These are phyloP conservation scores for Aspergillus olivimuriae DNA, from an alignment of 495 filamentous ascomycete genomes.

Conservation along the genomic window DNA sequence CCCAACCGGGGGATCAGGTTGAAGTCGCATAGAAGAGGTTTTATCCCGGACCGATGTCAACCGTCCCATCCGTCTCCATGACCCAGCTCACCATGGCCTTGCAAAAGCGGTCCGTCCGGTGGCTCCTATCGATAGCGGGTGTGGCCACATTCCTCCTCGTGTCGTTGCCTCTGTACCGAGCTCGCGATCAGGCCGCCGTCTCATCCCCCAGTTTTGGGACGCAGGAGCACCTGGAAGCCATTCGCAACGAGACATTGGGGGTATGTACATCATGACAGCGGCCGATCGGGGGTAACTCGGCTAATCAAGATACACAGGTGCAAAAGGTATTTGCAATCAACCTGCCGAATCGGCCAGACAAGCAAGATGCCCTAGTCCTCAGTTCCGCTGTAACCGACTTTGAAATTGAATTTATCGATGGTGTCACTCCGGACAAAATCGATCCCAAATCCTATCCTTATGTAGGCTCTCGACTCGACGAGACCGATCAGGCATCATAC, in stretches of 20 bases:
- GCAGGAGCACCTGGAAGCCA: slow-evolving; percentile 1
- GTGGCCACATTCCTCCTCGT: neutral
- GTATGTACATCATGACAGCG: slow-evolving; percentile 2
- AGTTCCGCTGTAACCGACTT: slow-evolving; percentile 46
- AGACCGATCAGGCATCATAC: neutral
- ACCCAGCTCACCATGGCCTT: neutral
- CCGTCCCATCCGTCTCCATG: neutral
- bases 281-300: neutral
- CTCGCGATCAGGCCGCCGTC: neutral
- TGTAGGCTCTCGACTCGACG: slow-evolving; percentile 8
- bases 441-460: slow-evolving; percentile 19
- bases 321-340: slow-evolving; percentile 54
- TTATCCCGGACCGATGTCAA: neutral
- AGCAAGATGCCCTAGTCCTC: slow-evolving; percentile 52
- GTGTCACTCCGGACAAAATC: slow-evolving; percentile 18
- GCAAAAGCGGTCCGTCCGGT: neutral
- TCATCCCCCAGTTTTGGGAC: neutral
- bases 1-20: too few relatives aligned
- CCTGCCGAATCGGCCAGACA: slow-evolving; percentile 50
- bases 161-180: neutral
- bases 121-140: neutral
- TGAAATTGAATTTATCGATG: slow-evolving; percentile 46
- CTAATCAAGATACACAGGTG: slow-evolving; percentile 37
- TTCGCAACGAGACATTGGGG: slow-evolving; percentile 21
- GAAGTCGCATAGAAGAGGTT: too few relatives aligned